phyloP scores from a whole-genome alignment of 1,284 basidiomycete genomes.

The Athelia sp. region DNA sequence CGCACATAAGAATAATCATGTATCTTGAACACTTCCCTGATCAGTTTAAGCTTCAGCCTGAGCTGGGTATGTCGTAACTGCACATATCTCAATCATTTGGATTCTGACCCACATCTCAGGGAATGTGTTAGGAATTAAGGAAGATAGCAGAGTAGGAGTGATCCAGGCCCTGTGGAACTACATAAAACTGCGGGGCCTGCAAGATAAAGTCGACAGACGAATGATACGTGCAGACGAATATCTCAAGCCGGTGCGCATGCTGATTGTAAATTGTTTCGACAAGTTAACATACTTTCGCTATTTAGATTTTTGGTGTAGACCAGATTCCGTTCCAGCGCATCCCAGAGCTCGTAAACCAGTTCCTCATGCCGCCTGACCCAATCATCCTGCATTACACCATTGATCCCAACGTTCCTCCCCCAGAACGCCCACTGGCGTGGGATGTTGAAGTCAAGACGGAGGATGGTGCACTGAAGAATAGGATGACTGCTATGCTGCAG shows the following conservation, averaged over 20 bases:
- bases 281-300: no score
- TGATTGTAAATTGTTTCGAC: no score
- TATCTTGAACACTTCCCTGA: slow-evolving; percentile 86
- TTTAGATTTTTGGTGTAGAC: slow-evolving; percentile 64
- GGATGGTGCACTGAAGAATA: slow-evolving; percentile 69
- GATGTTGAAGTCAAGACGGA: slow-evolving; percentile 91
- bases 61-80: slow-evolving; percentile 49
- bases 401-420: slow-evolving; percentile 50
- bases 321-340: slow-evolving; percentile 76
- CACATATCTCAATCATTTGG: slow-evolving; percentile 8
- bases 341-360: slow-evolving; percentile 83
- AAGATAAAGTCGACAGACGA: slow-evolving; percentile 87
- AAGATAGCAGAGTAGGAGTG: slow-evolving; percentile 81
- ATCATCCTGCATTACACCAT: slow-evolving; percentile 80
- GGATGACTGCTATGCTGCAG: slow-evolving; percentile 75
- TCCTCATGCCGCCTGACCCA: slow-evolving; percentile 76
- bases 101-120: slow-evolving; percentile 24
- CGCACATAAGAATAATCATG: slow-evolving; percentile 76
- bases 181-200: slow-evolving; percentile 82
- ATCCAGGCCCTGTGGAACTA: slow-evolving; percentile 91
- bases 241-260: slow-evolving; percentile 51
- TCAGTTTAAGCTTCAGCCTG: slow-evolving; percentile 77
- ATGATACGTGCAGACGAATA: slow-evolving; percentile 75
- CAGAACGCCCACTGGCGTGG: slow-evolving; percentile 69
- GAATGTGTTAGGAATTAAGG: slow-evolving; percentile 73